phyloP scores from a whole-genome alignment of 2,329 filamentous ascomycete species.

The Colletotrichum tofieldiae region DNA sequence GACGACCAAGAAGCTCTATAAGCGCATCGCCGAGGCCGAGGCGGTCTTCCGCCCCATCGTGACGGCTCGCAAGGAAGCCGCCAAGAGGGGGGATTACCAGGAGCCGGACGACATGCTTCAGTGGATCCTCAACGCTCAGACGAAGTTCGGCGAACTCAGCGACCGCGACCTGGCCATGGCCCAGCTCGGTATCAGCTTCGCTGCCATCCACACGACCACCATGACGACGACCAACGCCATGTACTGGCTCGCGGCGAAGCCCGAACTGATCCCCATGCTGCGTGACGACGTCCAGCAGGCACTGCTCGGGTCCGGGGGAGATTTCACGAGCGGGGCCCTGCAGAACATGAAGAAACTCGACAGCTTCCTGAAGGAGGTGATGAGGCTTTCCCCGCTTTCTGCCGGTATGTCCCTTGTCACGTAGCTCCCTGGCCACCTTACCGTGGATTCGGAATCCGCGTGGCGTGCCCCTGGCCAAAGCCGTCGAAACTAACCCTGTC shows the following conservation, averaged over 20 bases:
- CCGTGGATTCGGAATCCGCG: background rate
- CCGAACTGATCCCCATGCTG: conserved; percentile 65
- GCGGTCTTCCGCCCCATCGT: conserved; percentile 57
- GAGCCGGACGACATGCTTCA: conserved; percentile 65
- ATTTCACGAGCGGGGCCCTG: conserved; percentile 54
- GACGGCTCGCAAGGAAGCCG: conserved; percentile 46
- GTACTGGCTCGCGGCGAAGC: conserved; percentile 66
- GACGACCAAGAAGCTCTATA: conserved; percentile 52
- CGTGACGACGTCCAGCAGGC: conserved; percentile 66
- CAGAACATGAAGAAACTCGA: conserved; percentile 58
- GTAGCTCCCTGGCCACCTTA: background rate
- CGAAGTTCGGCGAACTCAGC: conserved; percentile 51
- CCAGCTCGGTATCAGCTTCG: conserved; percentile 62
- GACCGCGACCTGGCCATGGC: conserved; percentile 57
- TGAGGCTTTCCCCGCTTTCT: conserved; percentile 51
- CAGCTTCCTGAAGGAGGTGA: conserved; percentile 58
- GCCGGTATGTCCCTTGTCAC: conserved; percentile 1
- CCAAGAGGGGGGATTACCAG: conserved; percentile 27
- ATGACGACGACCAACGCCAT: conserved; percentile 60
- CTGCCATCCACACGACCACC: conserved; percentile 68
- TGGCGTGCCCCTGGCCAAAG: background rate
- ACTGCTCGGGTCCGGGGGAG: conserved; percentile 53
- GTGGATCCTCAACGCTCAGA: conserved; percentile 60
- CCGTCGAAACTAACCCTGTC: background rate
- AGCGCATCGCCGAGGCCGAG: conserved; percentile 52